These are phyloP conservation scores for Pistacia vera DNA, from an alignment of 345 rosid genomes.

Conservation along the genomic window DNA sequence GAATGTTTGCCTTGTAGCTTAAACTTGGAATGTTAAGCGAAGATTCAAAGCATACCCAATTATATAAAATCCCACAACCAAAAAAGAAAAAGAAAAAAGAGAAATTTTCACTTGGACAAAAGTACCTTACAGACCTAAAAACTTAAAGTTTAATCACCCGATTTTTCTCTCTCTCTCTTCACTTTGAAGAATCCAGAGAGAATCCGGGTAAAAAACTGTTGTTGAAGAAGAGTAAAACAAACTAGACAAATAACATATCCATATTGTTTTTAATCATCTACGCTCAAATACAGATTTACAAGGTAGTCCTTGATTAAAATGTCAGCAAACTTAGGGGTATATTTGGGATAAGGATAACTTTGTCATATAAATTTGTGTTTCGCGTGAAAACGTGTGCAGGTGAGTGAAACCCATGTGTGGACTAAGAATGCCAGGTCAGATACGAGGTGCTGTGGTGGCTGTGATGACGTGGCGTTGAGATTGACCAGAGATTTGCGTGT, in stretches of 20 bases:
- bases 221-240: not conserved
- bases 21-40: conserved; percentile 33
- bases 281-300: not conserved
- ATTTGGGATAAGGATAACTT: not conserved
- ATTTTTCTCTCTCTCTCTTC: conserved; percentile 15
- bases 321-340: not conserved
- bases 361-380: not conserved
- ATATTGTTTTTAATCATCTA: not conserved
- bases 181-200: conserved; percentile 6
- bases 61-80: conserved; percentile 4
- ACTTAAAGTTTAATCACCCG: conserved; percentile 5
- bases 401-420: not conserved
- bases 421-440: conserved; percentile 36
- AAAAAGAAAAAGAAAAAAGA: not conserved
- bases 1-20: conserved; percentile 28
- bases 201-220: not conserved
- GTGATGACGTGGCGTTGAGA: conserved; percentile 36
- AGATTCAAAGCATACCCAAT: conserved; percentile 32
- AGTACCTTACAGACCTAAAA: conserved; percentile 22
- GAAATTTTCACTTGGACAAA: conserved; percentile 9
- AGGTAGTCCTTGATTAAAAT: too few relatives aligned
- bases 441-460: conserved; percentile 14
- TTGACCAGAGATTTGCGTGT: conserved; percentile 36
- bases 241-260: not conserved
- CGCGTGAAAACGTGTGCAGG: conserved; percentile 14